phyloP scores from a whole-genome alignment of 768 basidiomycete genomes.

The Suillus sp. region DNA sequence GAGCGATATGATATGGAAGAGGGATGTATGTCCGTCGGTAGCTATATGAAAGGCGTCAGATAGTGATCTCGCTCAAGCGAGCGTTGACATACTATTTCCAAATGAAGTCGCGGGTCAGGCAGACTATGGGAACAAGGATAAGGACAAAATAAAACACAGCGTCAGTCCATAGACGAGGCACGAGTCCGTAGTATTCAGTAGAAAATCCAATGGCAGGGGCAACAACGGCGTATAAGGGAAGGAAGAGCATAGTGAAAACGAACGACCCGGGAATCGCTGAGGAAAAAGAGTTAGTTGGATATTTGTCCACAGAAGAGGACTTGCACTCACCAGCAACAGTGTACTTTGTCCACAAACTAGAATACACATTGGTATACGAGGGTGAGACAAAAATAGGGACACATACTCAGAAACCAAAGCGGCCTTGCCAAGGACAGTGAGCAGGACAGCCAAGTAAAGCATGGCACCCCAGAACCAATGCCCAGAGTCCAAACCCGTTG shows the following conservation, averaged over 20 bases:
- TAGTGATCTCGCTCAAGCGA: constrained; percentile 8
- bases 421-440: constrained; percentile 97
- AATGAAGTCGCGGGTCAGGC: constrained; percentile 83
- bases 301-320: background rate
- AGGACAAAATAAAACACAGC: constrained; percentile 89
- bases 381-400: background rate
- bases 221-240: constrained; percentile 87
- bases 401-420: constrained; percentile 96
- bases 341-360: constrained; percentile 98
- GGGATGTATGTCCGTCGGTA: constrained; percentile 91
- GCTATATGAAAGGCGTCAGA: constrained; percentile 41
- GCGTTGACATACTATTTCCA: constrained; percentile 86
- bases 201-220: constrained; percentile 90
- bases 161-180: constrained; percentile 87
- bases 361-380: constrained; percentile 11
- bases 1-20: constrained; percentile 95
- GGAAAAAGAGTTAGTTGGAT: constrained; percentile 15
- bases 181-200: constrained; percentile 85
- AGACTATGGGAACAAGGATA: constrained; percentile 80
- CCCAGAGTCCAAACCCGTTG: constrained; percentile 80
- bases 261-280: constrained; percentile 96
- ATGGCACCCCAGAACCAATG: constrained; percentile 99
- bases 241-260: constrained; percentile 92
- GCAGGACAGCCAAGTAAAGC: constrained; percentile 88
- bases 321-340: constrained; percentile 77